phyloP scores from a whole-genome alignment of 2,329 filamentous ascomycete genomes.

The Pseudogymnoascus sp. region DNA sequence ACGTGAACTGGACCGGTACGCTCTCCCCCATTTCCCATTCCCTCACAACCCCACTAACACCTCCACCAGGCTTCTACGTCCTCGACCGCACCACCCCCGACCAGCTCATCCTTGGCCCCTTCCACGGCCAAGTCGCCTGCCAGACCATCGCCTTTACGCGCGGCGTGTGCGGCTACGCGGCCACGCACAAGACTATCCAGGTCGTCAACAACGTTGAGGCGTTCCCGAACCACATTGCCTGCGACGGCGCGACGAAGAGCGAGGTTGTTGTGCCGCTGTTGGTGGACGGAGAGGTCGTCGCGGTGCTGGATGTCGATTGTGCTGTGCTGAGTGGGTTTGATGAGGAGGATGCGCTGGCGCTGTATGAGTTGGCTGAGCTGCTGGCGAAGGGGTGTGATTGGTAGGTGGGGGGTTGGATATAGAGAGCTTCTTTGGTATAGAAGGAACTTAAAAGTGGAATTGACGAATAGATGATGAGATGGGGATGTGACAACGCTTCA shows the following conservation, averaged over 20 bases:
- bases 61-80: slow-evolving; percentile 62
- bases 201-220: slow-evolving; percentile 60
- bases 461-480: neutral
- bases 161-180: slow-evolving; percentile 69
- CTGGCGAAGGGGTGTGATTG: slow-evolving; percentile 58
- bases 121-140: slow-evolving; percentile 73
- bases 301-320: slow-evolving; percentile 76
- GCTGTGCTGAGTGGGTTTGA: slow-evolving; percentile 59
- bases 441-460: neutral
- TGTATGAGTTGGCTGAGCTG: slow-evolving; percentile 58
- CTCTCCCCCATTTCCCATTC: slow-evolving; percentile 4
- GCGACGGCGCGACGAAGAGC: slow-evolving; percentile 65
- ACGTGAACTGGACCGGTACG: slow-evolving; percentile 69
- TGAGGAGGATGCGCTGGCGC: slow-evolving; percentile 51
- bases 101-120: slow-evolving; percentile 67
- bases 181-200: slow-evolving; percentile 51
- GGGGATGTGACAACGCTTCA: neutral
- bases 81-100: slow-evolving; percentile 38
- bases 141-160: slow-evolving; percentile 65
- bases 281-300: slow-evolving; percentile 40
- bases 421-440: neutral
- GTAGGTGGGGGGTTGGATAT: slow-evolving; percentile 27
- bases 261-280: slow-evolving; percentile 73
- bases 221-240: slow-evolving; percentile 76
- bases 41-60: neutral